A percentile compares a stretch with the other conserved stretches of the same genome.
Conservation (phyloP, 768 basidiomycete species). For the Hericium coralloides region DNA sequence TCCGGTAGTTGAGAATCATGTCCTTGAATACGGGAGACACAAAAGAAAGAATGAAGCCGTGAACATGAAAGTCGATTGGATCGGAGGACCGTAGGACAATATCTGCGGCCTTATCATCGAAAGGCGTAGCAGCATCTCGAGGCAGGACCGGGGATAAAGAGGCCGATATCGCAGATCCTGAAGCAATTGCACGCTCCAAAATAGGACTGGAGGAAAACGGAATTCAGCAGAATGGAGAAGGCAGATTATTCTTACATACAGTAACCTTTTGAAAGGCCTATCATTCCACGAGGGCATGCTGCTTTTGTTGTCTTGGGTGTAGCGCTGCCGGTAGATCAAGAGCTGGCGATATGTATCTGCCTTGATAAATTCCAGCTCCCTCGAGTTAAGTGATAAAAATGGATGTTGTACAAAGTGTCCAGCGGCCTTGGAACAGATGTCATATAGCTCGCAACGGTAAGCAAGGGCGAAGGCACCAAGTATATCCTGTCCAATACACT, state of each 20-base stretch:
- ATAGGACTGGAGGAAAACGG: too few relatives aligned
- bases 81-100: neutral
- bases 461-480: constrained; percentile 9
- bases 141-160: too few relatives aligned
- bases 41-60: neutral
- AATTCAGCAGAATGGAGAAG: too few relatives aligned
- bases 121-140: neutral
- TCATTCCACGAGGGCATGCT: too few relatives aligned
- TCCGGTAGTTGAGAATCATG: neutral
- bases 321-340: neutral
- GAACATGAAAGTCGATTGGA: neutral
- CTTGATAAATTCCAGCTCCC: neutral
- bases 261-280: too few relatives aligned
- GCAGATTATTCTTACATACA: too few relatives aligned
- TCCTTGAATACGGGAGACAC: neutral
- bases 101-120: neutral
- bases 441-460: neutral
- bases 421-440: neutral
- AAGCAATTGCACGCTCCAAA: neutral
- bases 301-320: neutral
- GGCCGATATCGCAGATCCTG: too few relatives aligned
- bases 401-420: neutral
- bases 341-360: neutral
- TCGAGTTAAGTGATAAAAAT: neutral
- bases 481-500: neutral